Evolutionary conservation across 495 filamentous ascomycete genomes (phyloP), one percentile per base, ranked within the genome.

Genomic region (Penicillium canescens): DNA sequence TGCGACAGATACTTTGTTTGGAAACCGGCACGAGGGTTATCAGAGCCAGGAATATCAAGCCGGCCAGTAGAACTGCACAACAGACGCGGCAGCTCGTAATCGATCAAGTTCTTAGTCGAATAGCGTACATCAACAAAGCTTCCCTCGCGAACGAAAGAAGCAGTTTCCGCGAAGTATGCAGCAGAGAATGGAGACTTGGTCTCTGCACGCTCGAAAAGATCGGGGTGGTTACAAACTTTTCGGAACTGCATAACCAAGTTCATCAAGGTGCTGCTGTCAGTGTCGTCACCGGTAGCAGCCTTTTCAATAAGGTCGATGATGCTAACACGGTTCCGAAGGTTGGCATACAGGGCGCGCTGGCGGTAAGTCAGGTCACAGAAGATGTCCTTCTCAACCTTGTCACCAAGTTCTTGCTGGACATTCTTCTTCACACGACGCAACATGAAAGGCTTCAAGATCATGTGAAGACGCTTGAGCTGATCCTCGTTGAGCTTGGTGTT

Each of bases 401-500:
- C 95, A 13, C 94, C 94, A 42, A 98, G 83, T 66, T 98, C 94
- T 67, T 97, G 96, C 63, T 98, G 94, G 12, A 98, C 94, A 69
- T 98, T 92, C 72, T 97, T 97, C 80, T 98, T 98, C 66, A 98
- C 89, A 81, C 94, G 92, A 47, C 94, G 90, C 62, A 98, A 83
- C 94, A 98, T 98, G 81, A 98, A 98, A 0, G 94, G 94, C 69
- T 98, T 98, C 59, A 98, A 76, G 60, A 98, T 98, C 92, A 98
- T 96, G 66, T 99, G 94, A 54, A 99, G 73, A 71, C 94, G 91
- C 69, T 88, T 90, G 38, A 99, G 84, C 70, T 99, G 94, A 62
- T 96, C 91, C 66, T 98, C 94, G 61, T 98, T 98, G 36, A 98
- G 84, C 68, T 98, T 97, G 28, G 94, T 98, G 71, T 98, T 98